These are phyloP conservation scores for Didymella segeticola DNA, from an alignment of 2,329 filamentous ascomycete genomes.

Conservation along the genomic window DNA sequence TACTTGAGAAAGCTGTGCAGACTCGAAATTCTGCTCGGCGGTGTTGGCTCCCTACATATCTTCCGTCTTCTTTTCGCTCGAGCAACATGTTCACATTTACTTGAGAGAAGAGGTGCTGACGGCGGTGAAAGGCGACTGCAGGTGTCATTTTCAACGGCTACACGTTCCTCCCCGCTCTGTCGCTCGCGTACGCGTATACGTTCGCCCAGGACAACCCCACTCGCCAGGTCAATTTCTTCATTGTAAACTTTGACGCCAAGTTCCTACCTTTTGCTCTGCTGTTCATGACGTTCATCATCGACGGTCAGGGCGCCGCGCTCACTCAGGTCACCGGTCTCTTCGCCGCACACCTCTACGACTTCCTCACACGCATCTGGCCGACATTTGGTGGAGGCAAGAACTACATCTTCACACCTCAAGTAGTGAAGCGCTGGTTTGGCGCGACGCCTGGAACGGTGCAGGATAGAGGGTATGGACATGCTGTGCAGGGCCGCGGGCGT, in stretches of 20 bases:
- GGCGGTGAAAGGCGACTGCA: constrained; percentile 58
- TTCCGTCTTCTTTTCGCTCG: constrained; percentile 22
- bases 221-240: constrained; percentile 76
- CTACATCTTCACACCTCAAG: constrained; percentile 73
- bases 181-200: constrained; percentile 83
- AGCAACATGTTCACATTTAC: constrained; percentile 12
- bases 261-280: constrained; percentile 83
- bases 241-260: constrained; percentile 83
- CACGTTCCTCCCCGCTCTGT: constrained; percentile 66
- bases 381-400: constrained; percentile 85
- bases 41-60: constrained; percentile 71
- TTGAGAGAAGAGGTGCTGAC: constrained; percentile 36
- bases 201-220: constrained; percentile 85
- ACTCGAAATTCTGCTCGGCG: constrained; percentile 62
- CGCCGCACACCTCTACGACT: constrained; percentile 89
- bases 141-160: constrained; percentile 59
- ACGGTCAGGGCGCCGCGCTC: constrained; percentile 63
- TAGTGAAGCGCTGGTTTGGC: constrained; percentile 72
- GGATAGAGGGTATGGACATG: constrained; percentile 68
- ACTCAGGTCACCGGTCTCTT: constrained; percentile 78
- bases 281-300: constrained; percentile 73
- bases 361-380: constrained; percentile 86
- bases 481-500: constrained; percentile 52
- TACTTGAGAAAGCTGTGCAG: constrained; percentile 62
- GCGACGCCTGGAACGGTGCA: constrained; percentile 52